These are phyloP conservation scores for Verticillium tricorpus DNA, from an alignment of 2,329 filamentous ascomycete genomes.

Conservation along the genomic window DNA sequence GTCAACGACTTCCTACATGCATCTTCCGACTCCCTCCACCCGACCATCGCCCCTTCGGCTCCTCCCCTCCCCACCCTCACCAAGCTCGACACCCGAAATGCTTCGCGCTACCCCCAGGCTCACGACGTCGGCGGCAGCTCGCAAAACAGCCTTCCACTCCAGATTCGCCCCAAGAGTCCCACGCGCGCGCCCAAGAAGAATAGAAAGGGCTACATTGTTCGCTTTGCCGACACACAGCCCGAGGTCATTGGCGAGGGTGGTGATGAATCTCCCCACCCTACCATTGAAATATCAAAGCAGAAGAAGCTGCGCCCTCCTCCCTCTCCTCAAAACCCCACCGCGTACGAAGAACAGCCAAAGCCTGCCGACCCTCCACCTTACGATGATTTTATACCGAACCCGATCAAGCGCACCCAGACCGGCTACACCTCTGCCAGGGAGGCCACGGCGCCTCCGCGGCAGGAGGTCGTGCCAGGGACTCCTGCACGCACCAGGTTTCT, in stretches of 20 bases:
- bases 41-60: conserved; percentile 44
- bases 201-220: conserved; percentile 68
- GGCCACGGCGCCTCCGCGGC: background rate
- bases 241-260: conserved; percentile 88
- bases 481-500: conserved; percentile 35
- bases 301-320: conserved; percentile 35
- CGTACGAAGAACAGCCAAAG: conserved; percentile 17
- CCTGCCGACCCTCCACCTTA: conserved; percentile 18
- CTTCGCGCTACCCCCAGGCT: conserved; percentile 52
- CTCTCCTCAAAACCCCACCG: conserved; percentile 24
- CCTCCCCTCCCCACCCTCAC: conserved; percentile 39
- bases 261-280: conserved; percentile 73
- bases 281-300: conserved; percentile 63
- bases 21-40: conserved; percentile 48
- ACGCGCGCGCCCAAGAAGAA: conserved; percentile 33
- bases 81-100: conserved; percentile 50
- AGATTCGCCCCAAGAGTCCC: conserved; percentile 37
- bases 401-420: conserved; percentile 55
- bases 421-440: conserved; percentile 37
- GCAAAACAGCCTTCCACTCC: conserved; percentile 40
- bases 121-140: conserved; percentile 35
- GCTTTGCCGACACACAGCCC: conserved; percentile 67
- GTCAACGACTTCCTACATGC: conserved; percentile 58
- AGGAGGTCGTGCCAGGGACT: conserved; percentile 24
- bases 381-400: conserved; percentile 47